phyloP scores from a whole-genome alignment of 257 asterid species.

The Salvia miltiorrhiza region DNA sequence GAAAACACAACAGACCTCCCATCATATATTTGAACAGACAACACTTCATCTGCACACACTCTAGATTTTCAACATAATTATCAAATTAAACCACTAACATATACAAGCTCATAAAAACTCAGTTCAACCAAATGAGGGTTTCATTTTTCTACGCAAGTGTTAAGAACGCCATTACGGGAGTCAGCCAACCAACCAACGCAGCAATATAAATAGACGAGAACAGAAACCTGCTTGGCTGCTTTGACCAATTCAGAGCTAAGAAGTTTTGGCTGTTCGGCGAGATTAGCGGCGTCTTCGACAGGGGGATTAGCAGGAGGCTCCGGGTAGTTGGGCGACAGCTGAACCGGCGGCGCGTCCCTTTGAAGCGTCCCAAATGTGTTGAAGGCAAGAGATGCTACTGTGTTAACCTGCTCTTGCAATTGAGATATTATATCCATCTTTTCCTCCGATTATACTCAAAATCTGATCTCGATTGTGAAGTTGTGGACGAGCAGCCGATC shows the following conservation, averaged over 20 bases:
- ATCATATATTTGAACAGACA: background rate
- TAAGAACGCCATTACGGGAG: background rate
- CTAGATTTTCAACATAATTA: background rate
- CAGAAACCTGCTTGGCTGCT: conserved; percentile 83
- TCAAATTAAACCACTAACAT: background rate
- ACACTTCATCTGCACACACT: background rate
- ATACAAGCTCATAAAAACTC: background rate
- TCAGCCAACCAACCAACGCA: background rate
- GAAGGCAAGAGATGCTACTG: conserved; percentile 69
- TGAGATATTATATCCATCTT: conserved; percentile 85
- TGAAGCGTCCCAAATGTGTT: conserved; percentile 88
- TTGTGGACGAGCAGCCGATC: background rate
- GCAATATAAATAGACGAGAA: background rate
- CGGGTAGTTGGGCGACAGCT: conserved; percentile 80
- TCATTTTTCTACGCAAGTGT: background rate
- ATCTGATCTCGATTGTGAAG: background rate
- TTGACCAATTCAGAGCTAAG: conserved; percentile 79
- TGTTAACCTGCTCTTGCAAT: conserved; percentile 76
- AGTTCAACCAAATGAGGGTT: background rate
- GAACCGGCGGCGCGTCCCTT: conserved; percentile 90
- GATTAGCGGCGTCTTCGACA: conserved; percentile 50
- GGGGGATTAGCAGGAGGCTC: conserved; percentile 60
- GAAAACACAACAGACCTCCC: background rate
- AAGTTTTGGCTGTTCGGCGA: conserved; percentile 74
- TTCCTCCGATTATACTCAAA: background rate